Evolutionary conservation across 2,329 filamentous ascomycete species (phyloP).

Genomic region (Chrysoporthe austroafricana): DNA sequence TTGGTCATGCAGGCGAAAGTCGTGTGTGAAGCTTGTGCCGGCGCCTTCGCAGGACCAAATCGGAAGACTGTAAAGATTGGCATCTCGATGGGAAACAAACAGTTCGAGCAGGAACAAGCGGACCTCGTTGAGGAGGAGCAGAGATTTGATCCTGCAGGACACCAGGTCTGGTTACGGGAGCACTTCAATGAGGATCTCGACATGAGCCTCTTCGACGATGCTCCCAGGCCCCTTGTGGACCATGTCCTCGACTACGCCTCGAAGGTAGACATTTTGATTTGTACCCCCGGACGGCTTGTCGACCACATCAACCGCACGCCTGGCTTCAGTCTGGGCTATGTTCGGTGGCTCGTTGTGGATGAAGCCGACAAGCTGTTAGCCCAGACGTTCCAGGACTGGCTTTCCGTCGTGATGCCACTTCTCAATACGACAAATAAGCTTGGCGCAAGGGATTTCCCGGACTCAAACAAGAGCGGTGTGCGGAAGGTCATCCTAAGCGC

Average conservation of each 20-base stretch:
- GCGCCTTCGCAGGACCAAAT: constrained; percentile 57
- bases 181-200: constrained; percentile 47
- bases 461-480: constrained; percentile 58
- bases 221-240: constrained; percentile 50
- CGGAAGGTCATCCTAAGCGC: constrained; percentile 88
- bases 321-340: constrained; percentile 76
- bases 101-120: constrained; percentile 67
- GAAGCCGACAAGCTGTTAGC: constrained; percentile 91
- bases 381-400: constrained; percentile 92
- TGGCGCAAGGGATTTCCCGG: constrained; percentile 57
- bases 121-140: constrained; percentile 50
- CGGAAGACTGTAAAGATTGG: constrained; percentile 76
- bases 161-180: constrained; percentile 44
- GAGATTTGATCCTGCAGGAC: constrained; percentile 67
- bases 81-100: constrained; percentile 80
- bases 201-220: constrained; percentile 42
- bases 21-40: constrained; percentile 74
- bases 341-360: constrained; percentile 90
- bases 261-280: constrained; percentile 85
- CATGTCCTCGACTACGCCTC: constrained; percentile 70
- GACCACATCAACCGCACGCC: constrained; percentile 86
- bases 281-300: constrained; percentile 88
- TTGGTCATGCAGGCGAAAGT: constrained; percentile 85
- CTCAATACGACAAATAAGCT: constrained; percentile 51
- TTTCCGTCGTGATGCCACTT: constrained; percentile 70